phyloP scores from a whole-genome alignment of 345 rosid genomes.

The Orychophragmus violaceus region DNA sequence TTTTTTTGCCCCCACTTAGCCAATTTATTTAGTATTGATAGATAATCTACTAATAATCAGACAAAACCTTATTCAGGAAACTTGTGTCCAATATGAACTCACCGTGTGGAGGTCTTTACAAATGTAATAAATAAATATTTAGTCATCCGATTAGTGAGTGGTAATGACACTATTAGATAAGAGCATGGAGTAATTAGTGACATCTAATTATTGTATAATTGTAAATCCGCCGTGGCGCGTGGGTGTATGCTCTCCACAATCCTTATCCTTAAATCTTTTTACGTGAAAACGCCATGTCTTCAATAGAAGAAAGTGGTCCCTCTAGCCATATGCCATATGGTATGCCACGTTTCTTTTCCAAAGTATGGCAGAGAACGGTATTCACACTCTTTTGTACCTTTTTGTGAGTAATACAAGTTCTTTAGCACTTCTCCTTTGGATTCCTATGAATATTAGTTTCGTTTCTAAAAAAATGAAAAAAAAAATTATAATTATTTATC shows the following conservation, averaged over 20 bases:
- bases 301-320: constrained; percentile 7
- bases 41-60: no score
- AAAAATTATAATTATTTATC: neutral
- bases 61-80: no score
- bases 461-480: neutral
- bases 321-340: neutral
- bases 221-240: constrained; percentile 23
- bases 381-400: constrained; percentile 6
- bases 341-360: constrained; percentile 23
- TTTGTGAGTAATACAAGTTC: constrained; percentile 12
- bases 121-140: constrained; percentile 10
- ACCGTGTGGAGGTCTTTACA: neutral
- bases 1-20: no score
- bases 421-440: constrained; percentile 9
- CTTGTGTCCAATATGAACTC: constrained; percentile 3
- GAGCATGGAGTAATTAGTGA: constrained; percentile 19
- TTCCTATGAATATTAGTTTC: neutral
- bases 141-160: constrained; percentile 12
- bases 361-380: neutral
- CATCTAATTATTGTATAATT: constrained; percentile 1
- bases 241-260: constrained; percentile 25
- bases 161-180: constrained; percentile 26
- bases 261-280: constrained; percentile 16
- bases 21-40: no score
- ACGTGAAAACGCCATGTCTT: constrained; percentile 5